Percentiles rank a stretch among this genome's conserved stretches.
phyloP scores from a whole-genome alignment of 768 basidiomycete genomes.

The Leccinum fibrillosum region DNA sequence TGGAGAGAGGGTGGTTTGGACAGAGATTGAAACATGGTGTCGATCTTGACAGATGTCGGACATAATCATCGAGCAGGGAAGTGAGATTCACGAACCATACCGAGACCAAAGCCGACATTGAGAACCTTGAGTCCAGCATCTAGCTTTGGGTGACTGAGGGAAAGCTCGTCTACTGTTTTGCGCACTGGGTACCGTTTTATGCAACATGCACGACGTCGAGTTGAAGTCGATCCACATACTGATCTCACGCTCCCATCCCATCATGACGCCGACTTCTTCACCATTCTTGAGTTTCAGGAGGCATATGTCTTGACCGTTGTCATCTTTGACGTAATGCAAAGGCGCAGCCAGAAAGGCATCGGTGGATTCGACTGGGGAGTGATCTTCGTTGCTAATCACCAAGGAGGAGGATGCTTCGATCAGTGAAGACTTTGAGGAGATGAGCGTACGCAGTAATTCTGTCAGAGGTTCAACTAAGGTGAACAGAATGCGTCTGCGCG shows the following conservation, averaged over 20 bases:
- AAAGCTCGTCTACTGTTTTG: slow-evolving; percentile 69
- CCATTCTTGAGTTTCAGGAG: slow-evolving; percentile 55
- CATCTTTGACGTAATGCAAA: slow-evolving; percentile 66
- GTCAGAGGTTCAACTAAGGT: slow-evolving; percentile 9
- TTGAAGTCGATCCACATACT: slow-evolving; percentile 41
- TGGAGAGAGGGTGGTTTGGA: slow-evolving; percentile 62
- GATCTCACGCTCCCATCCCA: slow-evolving; percentile 93
- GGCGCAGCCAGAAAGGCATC: slow-evolving; percentile 68
- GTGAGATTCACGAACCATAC: slow-evolving; percentile 57
- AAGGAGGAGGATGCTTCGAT: slow-evolving; percentile 30
- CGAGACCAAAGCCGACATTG: slow-evolving; percentile 93
- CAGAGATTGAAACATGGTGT: slow-evolving; percentile 71
- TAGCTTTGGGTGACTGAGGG: slow-evolving; percentile 46
- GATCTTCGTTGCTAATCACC: slow-evolving; percentile 48
- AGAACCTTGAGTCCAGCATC: slow-evolving; percentile 58
- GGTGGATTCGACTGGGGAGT: slow-evolving; percentile 57
- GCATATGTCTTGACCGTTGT: slow-evolving; percentile 80
- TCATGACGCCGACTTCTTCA: slow-evolving; percentile 96
- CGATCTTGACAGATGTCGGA: slow-evolving; percentile 54
- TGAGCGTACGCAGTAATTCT: slow-evolving; percentile 71
- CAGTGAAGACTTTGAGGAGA: slow-evolving; percentile 44
- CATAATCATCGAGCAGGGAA: background rate
- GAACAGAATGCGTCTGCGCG: slow-evolving; percentile 2
- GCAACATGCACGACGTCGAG: slow-evolving; percentile 3
- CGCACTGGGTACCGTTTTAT: slow-evolving; percentile 50